Conservation (phyloP, 306 rosid genomes). For the Fragaria vesca region DNA sequence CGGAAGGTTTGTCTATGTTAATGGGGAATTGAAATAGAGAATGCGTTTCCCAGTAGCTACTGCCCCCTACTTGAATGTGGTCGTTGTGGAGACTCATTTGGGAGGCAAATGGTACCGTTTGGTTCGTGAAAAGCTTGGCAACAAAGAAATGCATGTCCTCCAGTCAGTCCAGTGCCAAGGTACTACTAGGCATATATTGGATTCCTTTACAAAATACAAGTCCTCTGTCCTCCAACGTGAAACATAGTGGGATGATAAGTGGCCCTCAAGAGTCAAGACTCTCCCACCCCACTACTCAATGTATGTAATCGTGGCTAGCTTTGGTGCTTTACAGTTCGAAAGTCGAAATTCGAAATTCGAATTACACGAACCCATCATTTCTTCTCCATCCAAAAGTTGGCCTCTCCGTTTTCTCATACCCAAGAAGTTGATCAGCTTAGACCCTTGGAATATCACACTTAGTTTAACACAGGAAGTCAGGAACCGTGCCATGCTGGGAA, state of each 20-base stretch:
- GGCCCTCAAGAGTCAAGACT: too few species aligned
- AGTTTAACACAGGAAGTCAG: too few species aligned
- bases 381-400: too few species aligned
- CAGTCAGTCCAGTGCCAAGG: neutral
- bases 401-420: too few species aligned
- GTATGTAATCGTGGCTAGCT: too few species aligned
- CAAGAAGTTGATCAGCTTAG: too few species aligned
- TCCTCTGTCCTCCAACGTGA: neutral
- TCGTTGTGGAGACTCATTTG: neutral
- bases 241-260: neutral
- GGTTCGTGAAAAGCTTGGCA: constrained; percentile 6
- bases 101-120: constrained; percentile 13
- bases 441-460: too few species aligned
- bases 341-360: too few species aligned
- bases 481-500: too few species aligned
- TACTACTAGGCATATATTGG: constrained; percentile 2
- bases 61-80: neutral
- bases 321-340: too few species aligned
- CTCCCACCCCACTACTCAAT: too few species aligned
- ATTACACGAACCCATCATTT: too few species aligned
- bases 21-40: neutral
- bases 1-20: neutral
- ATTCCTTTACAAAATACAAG: neutral
- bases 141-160: constrained; percentile 15
- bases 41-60: constrained; percentile 9